Base-by-base conservation (phyloP, 108 stramenopile species). In the Cyclotella atomus region DNA sequence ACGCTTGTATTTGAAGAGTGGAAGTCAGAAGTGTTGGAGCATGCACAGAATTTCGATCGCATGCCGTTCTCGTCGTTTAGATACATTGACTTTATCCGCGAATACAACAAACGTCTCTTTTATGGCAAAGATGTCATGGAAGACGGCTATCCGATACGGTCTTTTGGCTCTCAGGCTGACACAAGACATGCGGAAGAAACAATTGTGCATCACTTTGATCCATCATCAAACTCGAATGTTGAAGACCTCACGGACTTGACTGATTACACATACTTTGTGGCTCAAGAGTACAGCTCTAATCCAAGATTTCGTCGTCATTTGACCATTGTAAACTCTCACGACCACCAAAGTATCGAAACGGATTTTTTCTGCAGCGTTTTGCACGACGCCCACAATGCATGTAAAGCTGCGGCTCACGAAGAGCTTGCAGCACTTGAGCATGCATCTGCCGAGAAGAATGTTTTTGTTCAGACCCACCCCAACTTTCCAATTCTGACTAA, bases 241-340 rank as follows among this genome's bases (percentile, higher is more conserved):
- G 54, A 38, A 15, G 68, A 69, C 1, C 34, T 69, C n/a, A 69
- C 68, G 20, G 68, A 69, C 36, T 44, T 69, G 23, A 53, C 16
- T 25, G 68, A 69, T 6, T 69, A 55, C 53, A 35, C 54, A 16
- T 69, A 69, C 34, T 69, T 56, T 69, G 68, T 49, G n/a, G 68
- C 68, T 0, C 55, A 69, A 30, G 46, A 69, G 28, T 69, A 69
- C 28, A 50, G 35, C 25, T 27, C 19, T 24, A 27, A 56, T 35
- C 4, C 68, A 19, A 55, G 68, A 34, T 69, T 56, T 56, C 68
- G 54, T 21, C 61, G 29, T 12, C 46, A 69, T 33, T 8, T 69
- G 19, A 57, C 55, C 35, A 43, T 69, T 10, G 68, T 69, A 2
- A 69, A 69, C 30, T 69, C 38, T 55, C 68, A 69, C 21, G 68